These are phyloP conservation scores for Parathielavia hyrcaniae DNA, from an alignment of 495 filamentous ascomycete genomes.

Conservation along the genomic window DNA sequence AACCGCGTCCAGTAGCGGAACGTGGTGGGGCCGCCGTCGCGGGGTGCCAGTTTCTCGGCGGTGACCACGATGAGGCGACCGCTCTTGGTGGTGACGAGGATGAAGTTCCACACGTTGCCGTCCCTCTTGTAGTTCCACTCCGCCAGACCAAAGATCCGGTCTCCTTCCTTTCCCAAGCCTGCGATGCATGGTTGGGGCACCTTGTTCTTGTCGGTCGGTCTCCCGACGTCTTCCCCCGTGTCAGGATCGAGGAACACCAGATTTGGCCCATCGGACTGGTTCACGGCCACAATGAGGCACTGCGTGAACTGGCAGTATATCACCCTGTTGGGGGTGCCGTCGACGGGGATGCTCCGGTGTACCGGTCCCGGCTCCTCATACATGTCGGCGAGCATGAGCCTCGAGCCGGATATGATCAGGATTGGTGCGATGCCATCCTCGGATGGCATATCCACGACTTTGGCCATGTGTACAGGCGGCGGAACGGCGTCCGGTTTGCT, in stretches of 20 bases:
- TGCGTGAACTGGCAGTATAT: constrained; percentile 48
- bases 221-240: constrained; percentile 42
- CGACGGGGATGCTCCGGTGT: constrained; percentile 45
- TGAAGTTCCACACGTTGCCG: constrained; percentile 39
- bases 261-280: constrained; percentile 31
- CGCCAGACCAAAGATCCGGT: constrained; percentile 38
- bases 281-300: constrained; percentile 49
- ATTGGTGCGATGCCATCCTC: constrained; percentile 26
- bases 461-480: constrained; percentile 29
- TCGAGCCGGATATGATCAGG: constrained; percentile 40
- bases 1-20: constrained; percentile 45
- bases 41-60: constrained; percentile 19
- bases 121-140: constrained; percentile 44
- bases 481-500: constrained; percentile 29
- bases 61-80: constrained; percentile 46
- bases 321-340: constrained; percentile 48
- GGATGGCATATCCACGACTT: constrained; percentile 29
- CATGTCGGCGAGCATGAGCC: constrained; percentile 47
- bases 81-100: constrained; percentile 37
- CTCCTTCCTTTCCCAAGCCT: constrained; percentile 37
- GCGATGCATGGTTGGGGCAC: constrained; percentile 32
- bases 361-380: constrained; percentile 43
- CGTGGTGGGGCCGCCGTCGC: constrained; percentile 8
- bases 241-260: constrained; percentile 45
- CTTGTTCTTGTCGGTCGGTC: constrained; percentile 33